Conservation (phyloP, 1,139 yeast species). For the Taphrina communis region DNA sequence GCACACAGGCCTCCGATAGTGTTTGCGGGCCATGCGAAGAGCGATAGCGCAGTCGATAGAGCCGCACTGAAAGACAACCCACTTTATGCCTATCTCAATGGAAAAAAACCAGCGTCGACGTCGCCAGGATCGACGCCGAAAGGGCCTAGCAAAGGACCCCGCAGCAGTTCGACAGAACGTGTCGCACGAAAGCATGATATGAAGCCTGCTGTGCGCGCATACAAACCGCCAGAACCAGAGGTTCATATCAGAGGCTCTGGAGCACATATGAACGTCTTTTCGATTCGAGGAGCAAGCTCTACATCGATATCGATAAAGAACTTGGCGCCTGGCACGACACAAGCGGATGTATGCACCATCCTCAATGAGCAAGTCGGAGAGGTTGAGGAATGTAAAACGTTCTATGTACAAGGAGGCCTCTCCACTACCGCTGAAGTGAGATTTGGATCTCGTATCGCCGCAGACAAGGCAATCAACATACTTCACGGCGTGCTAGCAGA, state of each 20-base stretch:
- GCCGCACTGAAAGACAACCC: constrained; percentile 13
- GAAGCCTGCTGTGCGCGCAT: neutral
- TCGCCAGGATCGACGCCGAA: neutral
- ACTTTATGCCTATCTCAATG: constrained; percentile 14
- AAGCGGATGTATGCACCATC: constrained; percentile 28
- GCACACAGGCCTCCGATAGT: neutral
- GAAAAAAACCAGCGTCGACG: neutral
- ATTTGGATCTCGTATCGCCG: constrained; percentile 34
- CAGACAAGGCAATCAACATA: constrained; percentile 33
- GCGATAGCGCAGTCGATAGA: neutral
- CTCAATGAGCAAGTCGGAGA: constrained; percentile 24
- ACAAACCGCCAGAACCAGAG: neutral
- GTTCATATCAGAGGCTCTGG: constrained; percentile 18
- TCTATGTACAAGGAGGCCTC: constrained; percentile 31
- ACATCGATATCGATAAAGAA: constrained; percentile 30
- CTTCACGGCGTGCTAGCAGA: constrained; percentile 31
- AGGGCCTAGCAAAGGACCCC: neutral
- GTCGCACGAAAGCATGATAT: neutral
- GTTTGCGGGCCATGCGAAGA: neutral
- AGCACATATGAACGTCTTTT: constrained; percentile 2
- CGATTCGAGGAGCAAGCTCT: constrained; percentile 36
- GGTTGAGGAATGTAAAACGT: constrained; percentile 26
- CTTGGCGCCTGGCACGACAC: constrained; percentile 36
- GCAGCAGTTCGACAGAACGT: neutral
- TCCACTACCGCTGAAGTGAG: constrained; percentile 30